Conservation (phyloP, 2,329 filamentous ascomycete genomes). For the Microdochium paspali region DNA sequence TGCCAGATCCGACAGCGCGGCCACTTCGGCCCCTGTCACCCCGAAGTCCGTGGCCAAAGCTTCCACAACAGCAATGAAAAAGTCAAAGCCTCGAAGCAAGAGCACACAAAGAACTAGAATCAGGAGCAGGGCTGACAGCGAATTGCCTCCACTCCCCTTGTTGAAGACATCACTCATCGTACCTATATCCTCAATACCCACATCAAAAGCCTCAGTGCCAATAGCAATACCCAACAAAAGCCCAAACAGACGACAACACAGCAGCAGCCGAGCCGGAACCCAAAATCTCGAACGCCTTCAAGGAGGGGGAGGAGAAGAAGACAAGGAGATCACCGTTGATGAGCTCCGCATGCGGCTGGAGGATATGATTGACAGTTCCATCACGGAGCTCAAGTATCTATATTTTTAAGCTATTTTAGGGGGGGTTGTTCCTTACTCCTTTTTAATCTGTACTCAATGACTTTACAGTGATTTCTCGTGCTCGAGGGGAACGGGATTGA, state of each 20-base stretch:
- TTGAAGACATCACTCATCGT: no score
- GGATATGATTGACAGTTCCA: constrained; percentile 16
- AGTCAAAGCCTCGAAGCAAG: background rate
- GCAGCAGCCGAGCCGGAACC: background rate
- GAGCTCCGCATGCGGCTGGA: constrained; percentile 20
- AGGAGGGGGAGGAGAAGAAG: constrained; percentile 1
- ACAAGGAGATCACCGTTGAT: constrained; percentile 17
- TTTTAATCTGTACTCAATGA: no score
- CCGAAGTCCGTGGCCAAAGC: background rate
- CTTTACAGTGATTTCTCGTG: no score
- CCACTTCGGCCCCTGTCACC: background rate
- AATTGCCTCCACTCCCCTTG: no score
- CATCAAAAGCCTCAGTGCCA: no score
- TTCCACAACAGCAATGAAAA: background rate
- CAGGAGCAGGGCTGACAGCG: no score
- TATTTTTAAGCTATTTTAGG: constrained; percentile 6
- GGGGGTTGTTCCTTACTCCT: no score
- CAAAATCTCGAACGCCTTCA: background rate
- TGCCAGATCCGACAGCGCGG: background rate
- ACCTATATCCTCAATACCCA: no score
- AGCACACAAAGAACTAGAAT: no score
- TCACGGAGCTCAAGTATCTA: constrained; percentile 17
- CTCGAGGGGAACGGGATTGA: no score
- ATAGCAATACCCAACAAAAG: no score
- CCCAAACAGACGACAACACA: background rate